Evolutionary conservation across 805 yeast species (phyloP).

Genomic region (Yarrowia hollandica): DNA sequence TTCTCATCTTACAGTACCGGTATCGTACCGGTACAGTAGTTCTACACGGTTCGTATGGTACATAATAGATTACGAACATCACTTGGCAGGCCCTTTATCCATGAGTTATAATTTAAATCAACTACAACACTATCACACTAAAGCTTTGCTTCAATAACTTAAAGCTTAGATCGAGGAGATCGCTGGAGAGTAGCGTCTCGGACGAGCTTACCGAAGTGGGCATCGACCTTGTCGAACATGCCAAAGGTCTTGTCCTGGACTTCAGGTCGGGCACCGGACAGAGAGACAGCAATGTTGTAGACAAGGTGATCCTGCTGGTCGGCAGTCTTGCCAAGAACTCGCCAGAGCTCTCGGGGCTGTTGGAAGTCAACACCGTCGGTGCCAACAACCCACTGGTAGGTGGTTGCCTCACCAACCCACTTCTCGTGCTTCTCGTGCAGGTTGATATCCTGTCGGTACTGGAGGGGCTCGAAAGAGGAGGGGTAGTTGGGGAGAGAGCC

Average conservation of each 20-base stretch:
- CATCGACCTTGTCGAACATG: conserved; percentile 71
- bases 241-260: conserved; percentile 79
- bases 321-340: conserved; percentile 70
- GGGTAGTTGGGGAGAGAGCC: conserved; percentile 56
- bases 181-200: conserved; percentile 60
- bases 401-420: conserved; percentile 79
- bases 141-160: conserved; percentile 4
- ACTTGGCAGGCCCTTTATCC: too few species aligned
- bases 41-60: too few species aligned
- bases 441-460: conserved; percentile 37
- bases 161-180: conserved; percentile 45
- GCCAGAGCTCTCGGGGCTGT: conserved; percentile 77
- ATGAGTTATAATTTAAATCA: conserved; percentile 16
- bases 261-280: conserved; percentile 60
- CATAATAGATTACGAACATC: too few species aligned
- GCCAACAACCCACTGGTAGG: conserved; percentile 79
- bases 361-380: conserved; percentile 67
- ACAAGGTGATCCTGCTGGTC: conserved; percentile 84
- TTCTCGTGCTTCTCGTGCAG: conserved; percentile 62
- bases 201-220: conserved; percentile 65
- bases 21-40: too few species aligned
- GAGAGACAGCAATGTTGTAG: conserved; percentile 80
- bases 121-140: conserved; percentile 19
- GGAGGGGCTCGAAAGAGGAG: conserved; percentile 44
- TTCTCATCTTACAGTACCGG: too few species aligned